A percentile compares a stretch with the other conserved stretches of the same genome.
These are phyloP conservation scores for Scleroderma citrinum DNA, from an alignment of 768 basidiomycete species.

Conservation along the genomic window DNA sequence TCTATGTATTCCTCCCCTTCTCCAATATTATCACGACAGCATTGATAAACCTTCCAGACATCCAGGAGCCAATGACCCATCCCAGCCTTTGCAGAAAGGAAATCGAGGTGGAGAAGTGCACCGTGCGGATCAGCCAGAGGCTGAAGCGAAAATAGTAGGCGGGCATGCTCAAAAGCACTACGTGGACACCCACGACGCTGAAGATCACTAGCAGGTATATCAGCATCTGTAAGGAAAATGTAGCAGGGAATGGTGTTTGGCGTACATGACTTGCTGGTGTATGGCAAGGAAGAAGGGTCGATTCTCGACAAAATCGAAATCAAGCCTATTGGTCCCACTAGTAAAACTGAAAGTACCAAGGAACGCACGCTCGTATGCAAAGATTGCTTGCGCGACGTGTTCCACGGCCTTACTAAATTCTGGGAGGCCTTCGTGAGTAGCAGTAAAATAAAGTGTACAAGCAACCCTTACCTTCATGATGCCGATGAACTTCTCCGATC, in stretches of 20 bases:
- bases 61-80: slow-evolving; percentile 80
- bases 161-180: slow-evolving; percentile 87
- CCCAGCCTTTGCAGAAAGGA: slow-evolving; percentile 74
- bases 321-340: slow-evolving; percentile 73
- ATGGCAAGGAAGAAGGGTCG: slow-evolving; percentile 87
- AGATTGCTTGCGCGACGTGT: slow-evolving; percentile 87
- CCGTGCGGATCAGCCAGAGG: slow-evolving; percentile 90
- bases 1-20: slow-evolving; percentile 33
- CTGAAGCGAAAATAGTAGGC: slow-evolving; percentile 80
- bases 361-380: slow-evolving; percentile 88
- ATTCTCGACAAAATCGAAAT: slow-evolving; percentile 89
- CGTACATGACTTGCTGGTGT: slow-evolving; percentile 77
- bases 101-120: slow-evolving; percentile 75
- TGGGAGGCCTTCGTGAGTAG: slow-evolving; percentile 22
- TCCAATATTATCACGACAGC: not conserved
- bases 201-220: slow-evolving; percentile 52
- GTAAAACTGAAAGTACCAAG: slow-evolving; percentile 84
- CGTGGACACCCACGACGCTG: slow-evolving; percentile 85
- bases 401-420: slow-evolving; percentile 83
- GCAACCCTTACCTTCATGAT: slow-evolving; percentile 70
- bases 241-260: not conserved
- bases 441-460: not conserved
- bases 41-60: slow-evolving; percentile 34
- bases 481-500: slow-evolving; percentile 75
- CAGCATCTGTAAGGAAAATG: not conserved